Evolutionary conservation across 1,284 basidiomycete species (phyloP), one percentile per base, ranked within the genome.

Genomic region (Anthracocystis walkeri): DNA sequence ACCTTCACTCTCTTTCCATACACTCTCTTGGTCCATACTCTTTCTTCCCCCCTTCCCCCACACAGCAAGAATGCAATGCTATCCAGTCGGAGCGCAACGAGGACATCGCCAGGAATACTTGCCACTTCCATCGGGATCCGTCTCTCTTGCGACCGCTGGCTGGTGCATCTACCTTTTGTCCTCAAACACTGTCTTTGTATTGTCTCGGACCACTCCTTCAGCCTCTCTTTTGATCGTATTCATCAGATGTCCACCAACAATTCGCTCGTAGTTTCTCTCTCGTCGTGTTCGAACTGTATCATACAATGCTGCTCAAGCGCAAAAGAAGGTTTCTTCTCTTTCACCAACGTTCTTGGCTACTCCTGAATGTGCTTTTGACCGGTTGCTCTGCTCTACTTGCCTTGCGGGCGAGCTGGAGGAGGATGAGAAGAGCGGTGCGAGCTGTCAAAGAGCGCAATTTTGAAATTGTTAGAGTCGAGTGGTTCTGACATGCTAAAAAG

Each of bases 61-160:
- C 2, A 31, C 18, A 12, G 41, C 23, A 35, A 18, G 21, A 18
- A 4, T 14, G 12, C 27, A 16, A 48, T 21, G 48, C 27, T 27
- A 51, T 54, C 21, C 25, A 41, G 18, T 29, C n/a, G 50, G 45
- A n/a, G 27, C 44, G 55, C 51, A 58, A 71, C 29, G 68, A 71
- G 68, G 68, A 65, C 68, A 65, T 71, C 68, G 48, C 68, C 68
- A 52, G 48, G 56, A 71, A 58, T 21, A 7, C 31, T 25, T 23
- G 31, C 18, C 31, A 20, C 11, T 54, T 64, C 29, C 46, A 55
- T 50, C 63, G 68, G 63, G 62, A 65, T 51, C 29, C 20, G 68
- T 71, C 68, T 61, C 68, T 71, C 68, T 71, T 51, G 58, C 55
- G 23, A 41, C 31, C 33, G 29, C 20, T 10, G 42, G 41, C 52